Conservation (phyloP, 495 filamentous ascomycete species). For the Tuber indicum region DNA sequence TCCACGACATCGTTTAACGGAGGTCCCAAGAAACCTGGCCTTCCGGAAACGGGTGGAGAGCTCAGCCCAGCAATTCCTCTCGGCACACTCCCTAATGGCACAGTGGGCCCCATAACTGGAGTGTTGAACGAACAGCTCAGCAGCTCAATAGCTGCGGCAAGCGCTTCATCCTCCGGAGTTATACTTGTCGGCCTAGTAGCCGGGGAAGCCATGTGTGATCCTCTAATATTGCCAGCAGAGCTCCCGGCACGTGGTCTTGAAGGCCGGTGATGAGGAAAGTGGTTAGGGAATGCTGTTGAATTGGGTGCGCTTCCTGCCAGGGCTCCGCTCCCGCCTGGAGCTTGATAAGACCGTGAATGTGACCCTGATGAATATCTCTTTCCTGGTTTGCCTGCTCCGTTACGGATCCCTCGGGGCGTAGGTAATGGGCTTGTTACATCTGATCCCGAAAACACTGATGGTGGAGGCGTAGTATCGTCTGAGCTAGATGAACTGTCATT, state of each 20-base stretch:
- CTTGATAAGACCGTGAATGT: constrained; percentile 35
- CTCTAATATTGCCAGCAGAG: constrained; percentile 44
- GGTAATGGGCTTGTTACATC: constrained; percentile 35
- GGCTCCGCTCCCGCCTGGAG: constrained; percentile 17
- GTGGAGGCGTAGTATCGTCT: constrained; percentile 64
- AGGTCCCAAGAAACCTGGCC: constrained; percentile 37
- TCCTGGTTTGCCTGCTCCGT: constrained; percentile 37
- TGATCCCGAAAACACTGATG: constrained; percentile 44
- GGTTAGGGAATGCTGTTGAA: constrained; percentile 34
- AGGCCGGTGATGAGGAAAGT: constrained; percentile 35
- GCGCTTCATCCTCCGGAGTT: constrained; percentile 61
- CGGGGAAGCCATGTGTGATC: constrained; percentile 15
- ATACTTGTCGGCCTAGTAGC: constrained; percentile 24
- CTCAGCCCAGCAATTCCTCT: constrained; percentile 52
- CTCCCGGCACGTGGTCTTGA: constrained; percentile 47
- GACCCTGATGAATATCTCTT: constrained; percentile 38
- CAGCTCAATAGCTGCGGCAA: constrained; percentile 86
- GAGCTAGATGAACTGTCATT: constrained; percentile 51
- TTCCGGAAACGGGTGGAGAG: constrained; percentile 44
- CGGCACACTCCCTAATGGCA: constrained; percentile 57
- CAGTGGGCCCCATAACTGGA: constrained; percentile 57
- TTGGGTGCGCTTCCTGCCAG: constrained; percentile 41
- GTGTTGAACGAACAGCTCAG: constrained; percentile 85
- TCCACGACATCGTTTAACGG: constrained; percentile 40
- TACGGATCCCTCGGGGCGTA: constrained; percentile 37